These are phyloP conservation scores for Nannizziopsis barbatae DNA, from an alignment of 2,329 filamentous ascomycete genomes.

Conservation along the genomic window DNA sequence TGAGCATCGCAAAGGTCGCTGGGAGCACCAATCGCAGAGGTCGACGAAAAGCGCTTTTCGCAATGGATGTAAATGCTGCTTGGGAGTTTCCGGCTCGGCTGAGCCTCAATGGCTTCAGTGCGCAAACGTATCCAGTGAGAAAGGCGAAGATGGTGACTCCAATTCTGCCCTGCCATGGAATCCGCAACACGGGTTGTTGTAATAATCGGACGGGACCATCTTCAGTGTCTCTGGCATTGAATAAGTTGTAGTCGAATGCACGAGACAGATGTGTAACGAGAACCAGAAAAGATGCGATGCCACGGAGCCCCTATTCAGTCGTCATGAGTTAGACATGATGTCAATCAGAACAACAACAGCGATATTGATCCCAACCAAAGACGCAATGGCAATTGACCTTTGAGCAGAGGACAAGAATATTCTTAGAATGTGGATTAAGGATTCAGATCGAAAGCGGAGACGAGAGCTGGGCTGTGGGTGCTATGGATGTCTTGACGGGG, in stretches of 20 bases:
- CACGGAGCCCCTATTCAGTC: constrained; percentile 38
- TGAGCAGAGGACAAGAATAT: neutral
- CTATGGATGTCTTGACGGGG: neutral
- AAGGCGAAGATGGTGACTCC: constrained; percentile 48
- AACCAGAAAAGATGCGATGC: constrained; percentile 44
- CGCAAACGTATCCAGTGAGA: constrained; percentile 46
- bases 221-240: constrained; percentile 38
- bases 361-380: neutral
- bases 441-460: neutral
- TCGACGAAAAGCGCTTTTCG: constrained; percentile 45
- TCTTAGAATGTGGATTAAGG: neutral
- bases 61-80: constrained; percentile 39
- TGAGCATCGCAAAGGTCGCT: constrained; percentile 41
- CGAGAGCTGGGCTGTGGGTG: neutral
- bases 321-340: neutral
- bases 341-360: neutral
- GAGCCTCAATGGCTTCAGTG: constrained; percentile 44
- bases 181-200: constrained; percentile 44
- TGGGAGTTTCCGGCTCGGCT: constrained; percentile 37
- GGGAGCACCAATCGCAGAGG: constrained; percentile 43
- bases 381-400: neutral
- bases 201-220: constrained; percentile 36
- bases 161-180: constrained; percentile 45
- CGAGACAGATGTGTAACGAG: constrained; percentile 44
- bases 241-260: constrained; percentile 43